Evolutionary conservation across 352 stramenopile genomes (phyloP).

Genomic region (Phytophthora citrophthora): DNA sequence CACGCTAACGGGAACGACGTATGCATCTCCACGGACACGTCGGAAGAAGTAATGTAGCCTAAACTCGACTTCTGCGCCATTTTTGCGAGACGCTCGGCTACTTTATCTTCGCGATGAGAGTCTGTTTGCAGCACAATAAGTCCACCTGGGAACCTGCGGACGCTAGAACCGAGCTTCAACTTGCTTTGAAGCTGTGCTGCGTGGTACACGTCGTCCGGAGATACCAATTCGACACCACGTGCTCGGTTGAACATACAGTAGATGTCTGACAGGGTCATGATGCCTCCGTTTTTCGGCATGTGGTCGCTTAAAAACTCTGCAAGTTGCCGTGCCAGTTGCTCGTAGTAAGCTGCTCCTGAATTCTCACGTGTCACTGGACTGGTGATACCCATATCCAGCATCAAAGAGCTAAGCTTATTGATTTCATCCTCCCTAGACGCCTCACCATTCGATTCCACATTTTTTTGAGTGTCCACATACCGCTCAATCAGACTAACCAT

Average conservation of each 20-base stretch:
- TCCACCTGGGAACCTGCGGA: slow-evolving; percentile 93
- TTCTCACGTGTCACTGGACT: slow-evolving; percentile 93
- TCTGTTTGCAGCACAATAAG: slow-evolving; percentile 94
- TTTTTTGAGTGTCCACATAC: slow-evolving; percentile 87
- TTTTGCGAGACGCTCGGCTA: slow-evolving; percentile 70
- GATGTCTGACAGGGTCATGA: slow-evolving; percentile 98
- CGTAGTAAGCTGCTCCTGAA: slow-evolving; percentile 88
- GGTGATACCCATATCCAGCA: slow-evolving; percentile 94
- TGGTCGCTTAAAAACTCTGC: slow-evolving; percentile 84
- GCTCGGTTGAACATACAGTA: slow-evolving; percentile 99
- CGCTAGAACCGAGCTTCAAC: slow-evolving; percentile 90
- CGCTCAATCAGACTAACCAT: slow-evolving; percentile 92
- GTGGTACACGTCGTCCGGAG: slow-evolving; percentile 96
- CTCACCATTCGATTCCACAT: slow-evolving; percentile 34
- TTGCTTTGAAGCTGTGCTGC: slow-evolving; percentile 86
- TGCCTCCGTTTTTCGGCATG: slow-evolving; percentile 92
- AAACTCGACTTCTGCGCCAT: slow-evolving; percentile 79
- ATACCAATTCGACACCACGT: slow-evolving; percentile 96
- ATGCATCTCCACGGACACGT: slow-evolving; percentile 92
- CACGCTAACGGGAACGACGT: slow-evolving; percentile 95
- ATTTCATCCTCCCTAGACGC: slow-evolving; percentile 60
- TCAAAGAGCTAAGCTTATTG: slow-evolving; percentile 83
- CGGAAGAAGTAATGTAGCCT: slow-evolving; percentile 87
- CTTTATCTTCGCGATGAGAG: slow-evolving; percentile 86
- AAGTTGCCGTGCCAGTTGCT: slow-evolving; percentile 91